phyloP scores from a whole-genome alignment of 768 basidiomycete genomes.

The Saitozyma sp. region DNA sequence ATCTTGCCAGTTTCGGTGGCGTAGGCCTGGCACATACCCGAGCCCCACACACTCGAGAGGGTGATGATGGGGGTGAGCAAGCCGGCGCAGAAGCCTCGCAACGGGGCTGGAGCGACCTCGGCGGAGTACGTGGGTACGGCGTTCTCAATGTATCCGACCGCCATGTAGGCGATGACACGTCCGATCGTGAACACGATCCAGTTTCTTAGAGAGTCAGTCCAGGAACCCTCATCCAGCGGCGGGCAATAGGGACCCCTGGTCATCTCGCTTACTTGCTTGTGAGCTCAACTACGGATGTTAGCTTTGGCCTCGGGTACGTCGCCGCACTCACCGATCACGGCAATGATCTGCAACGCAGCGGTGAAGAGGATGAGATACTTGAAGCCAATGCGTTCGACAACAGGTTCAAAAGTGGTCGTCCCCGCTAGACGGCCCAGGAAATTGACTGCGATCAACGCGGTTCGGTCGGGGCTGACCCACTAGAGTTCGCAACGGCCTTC shows the following conservation, averaged over 20 bases:
- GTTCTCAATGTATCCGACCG: slow-evolving; percentile 24
- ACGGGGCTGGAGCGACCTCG: slow-evolving; percentile 22
- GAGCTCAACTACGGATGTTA: slow-evolving; percentile 9
- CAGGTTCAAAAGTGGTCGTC: slow-evolving; percentile 16
- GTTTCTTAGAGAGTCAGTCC: too few relatives aligned
- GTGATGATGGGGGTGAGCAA: slow-evolving; percentile 10
- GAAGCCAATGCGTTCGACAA: slow-evolving; percentile 22
- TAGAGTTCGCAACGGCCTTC: slow-evolving; percentile 25
- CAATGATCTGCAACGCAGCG: slow-evolving; percentile 17
- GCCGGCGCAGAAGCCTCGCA: slow-evolving; percentile 26
- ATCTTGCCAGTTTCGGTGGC: slow-evolving; percentile 16
- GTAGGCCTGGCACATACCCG: slow-evolving; percentile 18
- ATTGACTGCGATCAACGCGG: slow-evolving; percentile 7
- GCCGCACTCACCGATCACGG: slow-evolving; percentile 18
- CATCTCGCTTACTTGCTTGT: slow-evolving; percentile 10
- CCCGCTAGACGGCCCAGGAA: slow-evolving; percentile 19
- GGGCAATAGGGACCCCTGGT: too few relatives aligned
- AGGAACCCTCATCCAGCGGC: too few relatives aligned
- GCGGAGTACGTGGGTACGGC: slow-evolving; percentile 23
- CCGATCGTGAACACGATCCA: slow-evolving; percentile 4
- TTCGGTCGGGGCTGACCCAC: slow-evolving; percentile 7
- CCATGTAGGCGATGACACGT: slow-evolving; percentile 10
- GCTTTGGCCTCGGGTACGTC: not conserved
- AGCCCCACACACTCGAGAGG: slow-evolving; percentile 14
- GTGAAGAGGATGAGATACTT: slow-evolving; percentile 10